These are phyloP conservation scores for Starmera dryadoides DNA, from an alignment of 805 yeast species.

Conservation along the genomic window DNA sequence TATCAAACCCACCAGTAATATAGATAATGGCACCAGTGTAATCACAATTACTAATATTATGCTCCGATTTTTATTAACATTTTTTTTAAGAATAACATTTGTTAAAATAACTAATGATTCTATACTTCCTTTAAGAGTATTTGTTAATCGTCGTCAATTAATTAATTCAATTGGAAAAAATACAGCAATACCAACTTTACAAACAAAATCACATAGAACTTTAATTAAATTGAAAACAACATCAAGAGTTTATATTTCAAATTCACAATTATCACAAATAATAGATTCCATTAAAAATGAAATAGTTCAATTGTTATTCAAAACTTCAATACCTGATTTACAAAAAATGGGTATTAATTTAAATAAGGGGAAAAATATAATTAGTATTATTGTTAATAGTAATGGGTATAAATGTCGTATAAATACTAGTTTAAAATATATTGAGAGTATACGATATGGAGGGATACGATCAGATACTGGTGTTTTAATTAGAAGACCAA, in stretches of 20 bases:
- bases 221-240: constrained; percentile 10
- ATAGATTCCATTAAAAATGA: constrained; percentile 8
- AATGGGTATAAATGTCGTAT: constrained; percentile 15
- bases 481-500: constrained; percentile 9
- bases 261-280: constrained; percentile 12
- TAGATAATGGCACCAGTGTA: background rate
- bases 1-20: background rate
- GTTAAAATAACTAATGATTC: constrained; percentile 5
- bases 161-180: constrained; percentile 1
- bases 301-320: constrained; percentile 7
- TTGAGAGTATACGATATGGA: background rate
- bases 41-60: background rate
- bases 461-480: background rate
- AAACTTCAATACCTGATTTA: constrained; percentile 7
- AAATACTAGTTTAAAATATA: constrained; percentile 4
- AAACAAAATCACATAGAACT: constrained; percentile 12
- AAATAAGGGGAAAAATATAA: constrained; percentile 1
- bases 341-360: background rate
- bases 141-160: constrained; percentile 11
- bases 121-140: constrained; percentile 11
- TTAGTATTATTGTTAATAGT: constrained; percentile 5
- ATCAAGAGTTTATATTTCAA: constrained; percentile 12
- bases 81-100: constrained; percentile 14
- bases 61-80: no score
- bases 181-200: constrained; percentile 13